Conservation (phyloP, 495 filamentous ascomycete genomes). For the Astrothelium macrocarpum region DNA sequence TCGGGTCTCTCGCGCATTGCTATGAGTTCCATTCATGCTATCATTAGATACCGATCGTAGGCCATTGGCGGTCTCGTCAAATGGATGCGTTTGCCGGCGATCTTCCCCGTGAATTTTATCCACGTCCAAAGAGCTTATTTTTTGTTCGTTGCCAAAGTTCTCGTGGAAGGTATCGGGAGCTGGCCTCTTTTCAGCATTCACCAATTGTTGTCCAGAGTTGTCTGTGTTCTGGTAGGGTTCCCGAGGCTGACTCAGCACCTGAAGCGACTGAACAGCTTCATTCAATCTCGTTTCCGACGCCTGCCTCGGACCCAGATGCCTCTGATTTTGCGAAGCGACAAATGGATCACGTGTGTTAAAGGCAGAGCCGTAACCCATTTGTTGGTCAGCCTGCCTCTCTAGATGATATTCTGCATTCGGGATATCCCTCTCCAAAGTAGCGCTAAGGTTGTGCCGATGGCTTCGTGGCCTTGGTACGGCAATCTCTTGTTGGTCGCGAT, state of each 20-base stretch:
- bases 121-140: background rate
- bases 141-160: background rate
- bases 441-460: constrained; percentile 56
- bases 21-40: background rate
- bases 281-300: background rate
- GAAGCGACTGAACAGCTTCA: background rate
- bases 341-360: constrained; percentile 34
- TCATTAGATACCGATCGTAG: background rate
- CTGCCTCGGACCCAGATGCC: background rate
- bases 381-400: constrained; percentile 60
- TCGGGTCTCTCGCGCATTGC: background rate
- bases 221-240: background rate
- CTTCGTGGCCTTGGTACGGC: constrained; percentile 56
- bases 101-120: background rate
- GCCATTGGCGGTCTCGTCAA: background rate
- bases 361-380: constrained; percentile 53
- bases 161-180: background rate
- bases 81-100: background rate
- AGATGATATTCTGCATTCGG: constrained; percentile 79
- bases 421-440: constrained; percentile 72
- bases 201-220: background rate
- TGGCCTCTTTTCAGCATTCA: background rate
- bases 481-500: constrained; percentile 43
- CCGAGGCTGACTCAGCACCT: background rate
- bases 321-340: constrained; percentile 15